These are phyloP conservation scores for Pisolithus tinctorius DNA, from an alignment of 768 basidiomycete species.

Conservation along the genomic window DNA sequence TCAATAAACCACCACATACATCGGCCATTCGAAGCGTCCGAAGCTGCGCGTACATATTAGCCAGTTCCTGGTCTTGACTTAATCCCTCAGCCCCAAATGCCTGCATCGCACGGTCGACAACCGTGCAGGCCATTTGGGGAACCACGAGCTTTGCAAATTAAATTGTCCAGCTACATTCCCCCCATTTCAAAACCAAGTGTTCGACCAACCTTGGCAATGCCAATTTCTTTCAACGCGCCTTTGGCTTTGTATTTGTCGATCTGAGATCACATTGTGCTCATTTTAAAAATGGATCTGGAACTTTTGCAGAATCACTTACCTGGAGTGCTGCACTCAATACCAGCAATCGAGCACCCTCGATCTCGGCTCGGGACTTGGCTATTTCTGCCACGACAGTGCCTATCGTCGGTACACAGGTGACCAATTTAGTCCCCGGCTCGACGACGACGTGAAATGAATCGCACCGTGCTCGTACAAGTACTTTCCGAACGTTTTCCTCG, in stretches of 20 bases:
- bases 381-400: constrained; percentile 88
- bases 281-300: neutral
- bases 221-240: constrained; percentile 95
- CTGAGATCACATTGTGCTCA: constrained; percentile 28
- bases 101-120: constrained; percentile 96
- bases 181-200: neutral
- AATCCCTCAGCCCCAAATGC: constrained; percentile 95
- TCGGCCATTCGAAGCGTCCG: constrained; percentile 87
- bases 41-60: constrained; percentile 67
- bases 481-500: constrained; percentile 91
- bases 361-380: constrained; percentile 87
- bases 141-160: constrained; percentile 69
- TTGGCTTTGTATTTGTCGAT: constrained; percentile 90
- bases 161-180: neutral
- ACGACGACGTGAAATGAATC: constrained; percentile 8
- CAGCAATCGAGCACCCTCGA: constrained; percentile 80
- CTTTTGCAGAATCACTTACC: constrained; percentile 28
- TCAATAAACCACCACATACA: constrained; percentile 36
- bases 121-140: constrained; percentile 79
- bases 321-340: constrained; percentile 90
- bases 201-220: constrained; percentile 79
- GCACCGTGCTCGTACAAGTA: constrained; percentile 83
- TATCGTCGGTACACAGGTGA: constrained; percentile 20
- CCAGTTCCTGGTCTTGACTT: constrained; percentile 82
- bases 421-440: constrained; percentile 1